These are phyloP conservation scores for Vitis hybrid DNA, from an alignment of 177 flowering plant genomes.

Conservation along the genomic window DNA sequence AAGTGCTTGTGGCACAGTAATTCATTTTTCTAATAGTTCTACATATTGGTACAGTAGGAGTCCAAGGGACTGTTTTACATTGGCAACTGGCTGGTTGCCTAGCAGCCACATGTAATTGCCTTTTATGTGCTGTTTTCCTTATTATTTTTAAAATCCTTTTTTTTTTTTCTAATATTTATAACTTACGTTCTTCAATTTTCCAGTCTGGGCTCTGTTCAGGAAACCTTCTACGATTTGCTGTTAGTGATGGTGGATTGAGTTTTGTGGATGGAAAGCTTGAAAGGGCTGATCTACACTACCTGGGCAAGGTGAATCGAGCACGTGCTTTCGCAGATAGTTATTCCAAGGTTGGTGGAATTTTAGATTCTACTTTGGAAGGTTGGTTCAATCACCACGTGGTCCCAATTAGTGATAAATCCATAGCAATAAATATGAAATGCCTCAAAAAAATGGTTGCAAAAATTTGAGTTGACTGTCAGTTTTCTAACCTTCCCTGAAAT, in stretches of 20 bases:
- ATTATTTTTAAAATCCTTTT: neutral
- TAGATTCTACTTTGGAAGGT: neutral
- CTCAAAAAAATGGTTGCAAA: neutral
- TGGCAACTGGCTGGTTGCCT: too few species aligned
- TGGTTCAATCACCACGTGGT: neutral
- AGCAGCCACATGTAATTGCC: too few species aligned
- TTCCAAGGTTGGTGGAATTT: constrained; percentile 67
- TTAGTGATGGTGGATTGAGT: constrained; percentile 67
- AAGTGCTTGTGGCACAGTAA: too few species aligned
- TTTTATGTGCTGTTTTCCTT: neutral
- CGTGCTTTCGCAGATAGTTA: constrained; percentile 93
- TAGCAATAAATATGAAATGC: too few species aligned
- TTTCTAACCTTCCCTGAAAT: neutral
- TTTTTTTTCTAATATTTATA: neutral
- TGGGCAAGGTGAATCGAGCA: constrained; percentile 68
- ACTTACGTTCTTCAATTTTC: constrained; percentile 6
- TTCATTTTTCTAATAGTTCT: too few species aligned
- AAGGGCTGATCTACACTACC: constrained; percentile 71
- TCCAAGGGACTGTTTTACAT: too few species aligned
- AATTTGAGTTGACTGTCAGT: too few species aligned
- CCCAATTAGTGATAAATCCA: neutral
- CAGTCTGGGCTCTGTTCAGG: constrained; percentile 62
- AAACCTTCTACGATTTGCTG: constrained; percentile 67
- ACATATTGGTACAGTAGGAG: too few species aligned
- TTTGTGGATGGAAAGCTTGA: constrained; percentile 79